Base-by-base conservation (phyloP, 2,329 filamentous ascomycete species). In the Sarocladiaceae sp. region DNA sequence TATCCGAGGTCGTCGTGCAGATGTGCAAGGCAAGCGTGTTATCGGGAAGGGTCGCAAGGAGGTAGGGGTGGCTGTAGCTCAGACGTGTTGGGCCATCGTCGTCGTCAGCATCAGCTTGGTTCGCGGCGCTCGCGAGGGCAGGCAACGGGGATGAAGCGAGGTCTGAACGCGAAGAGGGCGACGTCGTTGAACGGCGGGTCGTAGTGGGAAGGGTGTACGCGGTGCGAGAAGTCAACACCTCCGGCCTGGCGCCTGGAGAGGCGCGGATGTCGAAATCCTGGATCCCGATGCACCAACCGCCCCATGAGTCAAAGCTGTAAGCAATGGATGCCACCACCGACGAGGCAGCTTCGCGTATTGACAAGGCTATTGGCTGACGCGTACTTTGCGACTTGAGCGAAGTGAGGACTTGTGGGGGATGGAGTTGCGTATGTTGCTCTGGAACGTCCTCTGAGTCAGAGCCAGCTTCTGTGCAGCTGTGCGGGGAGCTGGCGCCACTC, bases 231-330 rank as follows among this genome's bases (percentile, higher is more conserved):
- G 57, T 58, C 33, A 65, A 49, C n/a, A 58, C 55, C 15, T 64
- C 60, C 20, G 54, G 54, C 4, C 45, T 37, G 5, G 4, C 44
- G n/a, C 59, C 60, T 23, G 53, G 48, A 1, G 59, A 53, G 4
- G 59, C 55, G 1, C 57, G 63, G 33, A 95, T 73, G 47, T 84
- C 81, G 33, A 96, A 69, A 61, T 96, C 91, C 61, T 97, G 91
- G n/a, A 97, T 78, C 2, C 89, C 90, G 13, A 95, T 76, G 6
- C 85, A 89, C 87, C 90, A 96, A 21, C 89, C 89, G 33, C 80
- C 81, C 3, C 83, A 72, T 2, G 85, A 85, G 13, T 84, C 82
- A 51, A 94, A 80, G 0, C 87, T 86, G 60, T 95, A 96, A 1
- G 88, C 90, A 47, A 96, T 85, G 0, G 87, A 89, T 2, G 88